Evolutionary conservation across 805 yeast species (phyloP).

Genomic region (Nakazawaea laoshanensis): DNA sequence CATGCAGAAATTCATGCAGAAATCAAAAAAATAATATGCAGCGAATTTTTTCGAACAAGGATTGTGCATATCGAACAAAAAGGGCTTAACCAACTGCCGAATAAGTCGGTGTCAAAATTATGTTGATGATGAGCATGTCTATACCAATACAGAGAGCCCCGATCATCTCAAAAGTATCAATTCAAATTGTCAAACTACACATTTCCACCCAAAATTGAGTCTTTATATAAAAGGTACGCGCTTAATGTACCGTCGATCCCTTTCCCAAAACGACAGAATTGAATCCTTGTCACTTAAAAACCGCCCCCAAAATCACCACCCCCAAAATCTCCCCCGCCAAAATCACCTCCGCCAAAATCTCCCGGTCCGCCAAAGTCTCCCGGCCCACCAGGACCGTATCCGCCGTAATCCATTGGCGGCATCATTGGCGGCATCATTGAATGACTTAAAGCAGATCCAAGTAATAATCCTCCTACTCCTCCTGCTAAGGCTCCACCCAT

Average conservation of each 20-base stretch:
- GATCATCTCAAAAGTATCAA: not conserved
- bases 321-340: conserved; percentile 6
- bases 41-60: too few species aligned
- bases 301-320: conserved; percentile 8
- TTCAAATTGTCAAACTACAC: not conserved
- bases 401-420: conserved; percentile 5
- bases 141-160: too few species aligned
- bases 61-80: too few species aligned
- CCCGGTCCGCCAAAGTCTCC: not conserved
- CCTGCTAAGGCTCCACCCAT: conserved; percentile 26
- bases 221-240: not conserved
- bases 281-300: not conserved
- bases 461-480: conserved; percentile 19
- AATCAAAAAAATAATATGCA: too few species aligned
- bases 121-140: too few species aligned
- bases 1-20: too few species aligned
- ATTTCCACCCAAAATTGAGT: not conserved
- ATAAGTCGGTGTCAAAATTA: too few species aligned
- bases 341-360: conserved; percentile 1
- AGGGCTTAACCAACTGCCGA: too few species aligned
- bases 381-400: conserved; percentile 1
- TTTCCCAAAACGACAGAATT: not conserved
- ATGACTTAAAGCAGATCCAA: conserved; percentile 13
- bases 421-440: conserved; percentile 11
- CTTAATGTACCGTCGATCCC: too few species aligned